Conservation (phyloP, 2,329 filamentous ascomycete species). For the Zasmidium cellare region DNA sequence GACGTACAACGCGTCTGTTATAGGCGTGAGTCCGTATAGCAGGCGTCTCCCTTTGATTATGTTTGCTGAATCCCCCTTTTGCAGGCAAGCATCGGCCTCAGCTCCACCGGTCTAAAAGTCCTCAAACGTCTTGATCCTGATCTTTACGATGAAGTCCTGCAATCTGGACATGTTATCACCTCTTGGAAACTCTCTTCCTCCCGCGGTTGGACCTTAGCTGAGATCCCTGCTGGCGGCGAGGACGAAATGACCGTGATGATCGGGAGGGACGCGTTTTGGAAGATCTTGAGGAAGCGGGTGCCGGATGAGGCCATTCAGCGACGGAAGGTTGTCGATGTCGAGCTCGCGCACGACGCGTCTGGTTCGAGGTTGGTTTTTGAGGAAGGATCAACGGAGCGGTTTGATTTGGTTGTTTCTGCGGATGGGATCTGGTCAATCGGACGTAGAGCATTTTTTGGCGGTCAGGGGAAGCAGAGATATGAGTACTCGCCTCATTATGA, state of each 20-base stretch:
- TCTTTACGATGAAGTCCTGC: conserved; percentile 5
- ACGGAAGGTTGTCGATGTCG: background rate
- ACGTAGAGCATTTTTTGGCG: background rate
- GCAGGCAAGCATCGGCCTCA: background rate
- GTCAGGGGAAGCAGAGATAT: background rate
- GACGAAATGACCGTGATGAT: background rate
- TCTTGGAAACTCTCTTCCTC: background rate
- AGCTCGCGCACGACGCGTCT: background rate
- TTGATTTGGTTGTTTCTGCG: background rate
- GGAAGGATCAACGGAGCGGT: background rate
- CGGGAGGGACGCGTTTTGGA: conserved; percentile 6
- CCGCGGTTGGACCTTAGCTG: background rate
- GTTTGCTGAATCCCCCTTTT: background rate
- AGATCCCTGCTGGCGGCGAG: background rate
- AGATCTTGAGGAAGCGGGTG: conserved; percentile 8
- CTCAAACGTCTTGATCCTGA: conserved; percentile 7
- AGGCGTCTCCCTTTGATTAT: background rate
- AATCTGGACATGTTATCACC: background rate
- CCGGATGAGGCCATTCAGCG: background rate
- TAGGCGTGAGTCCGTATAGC: background rate
- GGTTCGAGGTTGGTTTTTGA: background rate
- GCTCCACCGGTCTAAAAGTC: conserved; percentile 6
- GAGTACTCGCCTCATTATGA: background rate
- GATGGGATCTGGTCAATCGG: background rate
- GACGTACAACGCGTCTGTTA: background rate